Evolutionary conservation across 2,329 filamentous ascomycete species (phyloP), one percentile per base, ranked within the genome.

Genomic region (Metarhizium brunneum): DNA sequence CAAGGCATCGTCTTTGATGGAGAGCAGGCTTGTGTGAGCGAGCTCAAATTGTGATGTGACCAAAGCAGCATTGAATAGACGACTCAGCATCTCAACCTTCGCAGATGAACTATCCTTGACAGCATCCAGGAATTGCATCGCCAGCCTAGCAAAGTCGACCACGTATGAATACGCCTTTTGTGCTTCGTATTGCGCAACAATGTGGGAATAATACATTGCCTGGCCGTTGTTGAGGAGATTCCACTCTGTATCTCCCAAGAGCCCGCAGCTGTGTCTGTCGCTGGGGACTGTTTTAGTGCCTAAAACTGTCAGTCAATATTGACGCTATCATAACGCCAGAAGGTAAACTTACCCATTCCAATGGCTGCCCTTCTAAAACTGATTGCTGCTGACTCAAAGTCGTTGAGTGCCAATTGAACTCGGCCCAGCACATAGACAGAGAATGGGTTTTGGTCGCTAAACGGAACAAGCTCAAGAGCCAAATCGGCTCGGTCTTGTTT

Each of bases 401-500:
- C 87, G 54, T 86, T 86, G 59, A 86, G 80, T 5, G 85, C 83
- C 38, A 97, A 75, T 61, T 83, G 81, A 51, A 95, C 79, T 35
- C 94, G 85, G 2, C 88, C 94, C 68, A 92, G 90, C 4, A 97
- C 80, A 66, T 99, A 99, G 62, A 78, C 88, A 75, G 73, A 85
- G 76, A 79, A 91, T 60, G 79, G 73, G 53, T 80, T 80, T 53
- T 79, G 75, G 20, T 76, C 73, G 58, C 77, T 77, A 63, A 85
- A 86, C 1, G 79, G 74, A 14, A 71, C 70, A 30, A 86, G 75
- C 58, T 84, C 79, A 35, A 79, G 63, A 14, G 84, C 81, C 18
- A 87, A 68, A 63, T 86, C 84, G 3, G 82, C 73, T 56, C 83
- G 75, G 54, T 81, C 79, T 56, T 78, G 73, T 62, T 82, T 81